A percentile compares a stretch with the other conserved stretches of the same genome.
These are phyloP conservation scores for Wickerhamomyces sp. DNA, from an alignment of 1,139 yeast genomes.

Conservation along the genomic window DNA sequence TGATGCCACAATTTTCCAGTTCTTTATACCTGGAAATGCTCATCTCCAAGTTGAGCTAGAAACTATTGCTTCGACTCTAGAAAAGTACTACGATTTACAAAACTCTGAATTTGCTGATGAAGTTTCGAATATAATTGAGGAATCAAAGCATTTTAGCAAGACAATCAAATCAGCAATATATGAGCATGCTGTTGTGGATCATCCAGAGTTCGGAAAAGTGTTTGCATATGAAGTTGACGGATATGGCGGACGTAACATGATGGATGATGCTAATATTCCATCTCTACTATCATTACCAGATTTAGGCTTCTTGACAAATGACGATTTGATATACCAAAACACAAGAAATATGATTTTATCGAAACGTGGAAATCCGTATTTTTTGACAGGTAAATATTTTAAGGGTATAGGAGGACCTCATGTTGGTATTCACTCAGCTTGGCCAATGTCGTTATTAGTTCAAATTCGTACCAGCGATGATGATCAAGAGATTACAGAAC, in stretches of 20 bases:
- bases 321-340: constrained; percentile 64
- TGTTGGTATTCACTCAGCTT: constrained; percentile 72
- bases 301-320: constrained; percentile 53
- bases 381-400: constrained; percentile 53
- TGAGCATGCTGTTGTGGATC: constrained; percentile 59
- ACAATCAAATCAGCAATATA: constrained; percentile 54
- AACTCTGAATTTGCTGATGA: background rate
- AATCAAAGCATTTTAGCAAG: constrained; percentile 35
- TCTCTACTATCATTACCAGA: constrained; percentile 79
- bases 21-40: constrained; percentile 83
- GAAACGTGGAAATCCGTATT: constrained; percentile 75
- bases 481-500: constrained; percentile 57
- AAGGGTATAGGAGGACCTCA: constrained; percentile 92
- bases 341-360: constrained; percentile 75
- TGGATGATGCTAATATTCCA: constrained; percentile 93
- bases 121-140: constrained; percentile 21
- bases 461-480: constrained; percentile 71
- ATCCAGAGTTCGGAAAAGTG: constrained; percentile 68
- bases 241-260: constrained; percentile 64
- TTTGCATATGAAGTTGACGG: constrained; percentile 91
- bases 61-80: constrained; percentile 20
- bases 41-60: constrained; percentile 58
- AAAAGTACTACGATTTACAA: constrained; percentile 8
- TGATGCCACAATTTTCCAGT: constrained; percentile 78
- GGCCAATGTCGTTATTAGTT: constrained; percentile 85